A percentile compares a stretch with the other conserved stretches of the same genome.
Conservation (phyloP, 345 rosid species). For the Leavenworthia alabamica region DNA sequence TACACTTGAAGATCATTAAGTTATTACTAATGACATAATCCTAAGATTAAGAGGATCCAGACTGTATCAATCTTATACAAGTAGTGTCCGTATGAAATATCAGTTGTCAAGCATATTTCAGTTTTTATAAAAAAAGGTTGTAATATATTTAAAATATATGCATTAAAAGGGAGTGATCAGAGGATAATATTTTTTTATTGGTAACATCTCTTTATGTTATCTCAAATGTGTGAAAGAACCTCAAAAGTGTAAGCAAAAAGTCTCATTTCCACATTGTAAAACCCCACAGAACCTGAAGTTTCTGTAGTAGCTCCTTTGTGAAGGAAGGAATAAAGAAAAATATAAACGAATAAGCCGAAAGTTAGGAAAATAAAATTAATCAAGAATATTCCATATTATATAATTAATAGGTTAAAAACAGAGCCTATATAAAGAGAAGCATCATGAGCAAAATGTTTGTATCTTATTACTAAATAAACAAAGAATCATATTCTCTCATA, state of each 20-base stretch:
- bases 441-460: neutral
- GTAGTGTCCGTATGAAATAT: neutral
- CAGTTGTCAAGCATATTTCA: neutral
- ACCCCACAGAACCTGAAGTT: neutral
- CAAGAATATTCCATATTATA: neutral
- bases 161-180: too few relatives aligned
- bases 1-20: constrained; percentile 5
- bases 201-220: too few relatives aligned
- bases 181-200: too few relatives aligned
- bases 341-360: constrained; percentile 19
- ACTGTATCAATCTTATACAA: neutral
- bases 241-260: constrained; percentile 4
- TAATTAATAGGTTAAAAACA: neutral
- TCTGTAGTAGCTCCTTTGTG: neutral
- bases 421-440: constrained; percentile 21
- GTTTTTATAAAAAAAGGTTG: too few relatives aligned
- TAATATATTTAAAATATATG: too few relatives aligned
- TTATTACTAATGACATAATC: neutral
- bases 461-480: constrained; percentile 6
- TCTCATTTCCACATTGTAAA: constrained; percentile 5
- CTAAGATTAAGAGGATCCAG: neutral
- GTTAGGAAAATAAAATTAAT: neutral
- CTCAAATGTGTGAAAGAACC: constrained; percentile 16
- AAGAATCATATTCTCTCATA: constrained; percentile 22
- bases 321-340: constrained; percentile 18